phyloP scores from a whole-genome alignment of 805 yeast species.

The Clavispora fructus region DNA sequence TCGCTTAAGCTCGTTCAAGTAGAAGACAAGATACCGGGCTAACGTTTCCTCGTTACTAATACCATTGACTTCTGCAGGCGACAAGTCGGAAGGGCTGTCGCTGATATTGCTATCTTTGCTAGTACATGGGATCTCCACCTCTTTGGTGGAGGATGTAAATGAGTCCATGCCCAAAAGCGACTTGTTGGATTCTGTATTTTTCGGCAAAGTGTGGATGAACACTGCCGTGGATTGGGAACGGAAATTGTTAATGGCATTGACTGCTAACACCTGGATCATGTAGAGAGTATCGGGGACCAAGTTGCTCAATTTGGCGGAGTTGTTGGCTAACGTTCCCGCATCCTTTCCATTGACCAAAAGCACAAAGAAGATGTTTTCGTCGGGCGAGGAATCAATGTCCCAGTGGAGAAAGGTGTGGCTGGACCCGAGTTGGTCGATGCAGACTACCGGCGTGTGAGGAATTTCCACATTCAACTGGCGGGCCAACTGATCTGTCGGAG shows the following conservation, averaged over 20 bases:
- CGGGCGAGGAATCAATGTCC: constrained; percentile 21
- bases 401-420: constrained; percentile 49
- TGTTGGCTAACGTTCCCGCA: constrained; percentile 31
- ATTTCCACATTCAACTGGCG: constrained; percentile 45
- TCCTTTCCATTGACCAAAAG: constrained; percentile 31
- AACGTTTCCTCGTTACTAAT: constrained; percentile 1
- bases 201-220: constrained; percentile 23
- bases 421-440: constrained; percentile 49
- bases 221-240: constrained; percentile 30
- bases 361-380: constrained; percentile 29
- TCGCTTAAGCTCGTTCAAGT: constrained; percentile 7
- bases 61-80: neutral
- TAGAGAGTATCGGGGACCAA: constrained; percentile 24
- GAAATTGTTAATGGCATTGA: constrained; percentile 31
- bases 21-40: constrained; percentile 1
- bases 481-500: constrained; percentile 46
- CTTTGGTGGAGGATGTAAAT: neutral
- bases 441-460: constrained; percentile 51
- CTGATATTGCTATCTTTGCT: neutral
- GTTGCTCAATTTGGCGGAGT: constrained; percentile 30
- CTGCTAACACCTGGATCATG: constrained; percentile 33
- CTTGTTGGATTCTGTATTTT: neutral
- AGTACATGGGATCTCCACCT: neutral
- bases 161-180: neutral
- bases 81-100: neutral